Percentiles rank a stretch among this genome's conserved stretches.
These are phyloP conservation scores for Scutellaria barbata DNA, from an alignment of 257 asterid species.

Conservation along the genomic window DNA sequence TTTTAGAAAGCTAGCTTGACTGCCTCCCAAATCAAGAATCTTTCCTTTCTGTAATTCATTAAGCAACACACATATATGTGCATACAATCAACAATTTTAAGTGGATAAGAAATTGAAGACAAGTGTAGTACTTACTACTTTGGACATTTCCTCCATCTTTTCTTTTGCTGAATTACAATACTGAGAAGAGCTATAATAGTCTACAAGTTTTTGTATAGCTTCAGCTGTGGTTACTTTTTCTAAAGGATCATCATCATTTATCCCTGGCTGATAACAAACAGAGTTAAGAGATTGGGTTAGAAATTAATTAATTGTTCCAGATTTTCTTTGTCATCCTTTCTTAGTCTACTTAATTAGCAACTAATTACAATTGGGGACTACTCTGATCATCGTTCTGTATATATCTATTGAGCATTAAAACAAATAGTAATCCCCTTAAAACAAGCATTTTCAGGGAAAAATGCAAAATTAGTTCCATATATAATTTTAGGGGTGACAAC, in stretches of 20 bases:
- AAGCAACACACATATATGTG: too few species aligned
- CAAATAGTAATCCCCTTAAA: too few species aligned
- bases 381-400: too few species aligned
- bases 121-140: constrained; percentile 57
- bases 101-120: neutral
- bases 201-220: constrained; percentile 68
- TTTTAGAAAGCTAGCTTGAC: constrained; percentile 91
- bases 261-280: constrained; percentile 54
- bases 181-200: constrained; percentile 60
- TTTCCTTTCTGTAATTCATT: constrained; percentile 71
- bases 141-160: constrained; percentile 82
- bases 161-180: constrained; percentile 54
- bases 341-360: too few species aligned
- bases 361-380: too few species aligned
- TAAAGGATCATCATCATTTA: constrained; percentile 81
- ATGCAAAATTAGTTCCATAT: too few species aligned
- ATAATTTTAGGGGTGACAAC: too few species aligned
- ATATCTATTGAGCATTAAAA: too few species aligned
- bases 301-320: too few species aligned
- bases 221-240: constrained; percentile 74
- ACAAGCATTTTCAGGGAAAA: too few species aligned
- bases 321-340: too few species aligned
- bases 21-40: constrained; percentile 82
- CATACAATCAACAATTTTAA: neutral
- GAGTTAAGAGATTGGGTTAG: neutral